Conservation (phyloP, 2,329 filamentous ascomycete genomes). For the Taxawa tesnikishii region DNA sequence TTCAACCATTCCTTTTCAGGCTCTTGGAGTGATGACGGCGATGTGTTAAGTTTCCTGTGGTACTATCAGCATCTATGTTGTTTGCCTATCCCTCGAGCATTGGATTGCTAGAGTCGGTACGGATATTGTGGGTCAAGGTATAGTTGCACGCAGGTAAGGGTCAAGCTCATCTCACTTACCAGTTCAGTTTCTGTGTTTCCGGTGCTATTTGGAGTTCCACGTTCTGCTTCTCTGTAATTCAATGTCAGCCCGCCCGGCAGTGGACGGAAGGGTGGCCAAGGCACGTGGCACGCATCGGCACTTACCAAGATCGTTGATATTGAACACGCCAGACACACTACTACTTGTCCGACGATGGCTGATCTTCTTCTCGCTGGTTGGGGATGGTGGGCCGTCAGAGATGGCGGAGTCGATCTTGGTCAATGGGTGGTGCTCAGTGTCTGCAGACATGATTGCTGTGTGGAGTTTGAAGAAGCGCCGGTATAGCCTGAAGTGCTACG, state of each 20-base stretch:
- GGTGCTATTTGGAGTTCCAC: conserved; percentile 61
- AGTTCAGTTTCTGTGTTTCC: conserved; percentile 80
- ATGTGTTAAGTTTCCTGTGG: conserved; percentile 92
- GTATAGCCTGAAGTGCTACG: no score
- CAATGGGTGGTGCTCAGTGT: conserved; percentile 41
- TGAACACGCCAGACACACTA: conserved; percentile 59
- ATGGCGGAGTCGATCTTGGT: conserved; percentile 88
- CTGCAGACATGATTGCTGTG: conserved; percentile 40
- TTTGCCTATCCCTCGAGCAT: no score
- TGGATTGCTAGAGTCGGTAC: no score
- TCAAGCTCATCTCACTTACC: conserved; percentile 47
- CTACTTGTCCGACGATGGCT: conserved; percentile 61
- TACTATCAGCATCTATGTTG: no score
- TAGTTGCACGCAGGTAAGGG: conserved; percentile 1
- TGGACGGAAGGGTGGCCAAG: no score
- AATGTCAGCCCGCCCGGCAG: conserved; percentile 19
- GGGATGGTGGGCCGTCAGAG: conserved; percentile 59
- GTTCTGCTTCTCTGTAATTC: conserved; percentile 55
- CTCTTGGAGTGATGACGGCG: conserved; percentile 61
- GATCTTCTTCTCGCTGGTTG: conserved; percentile 52
- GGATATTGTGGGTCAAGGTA: neutral
- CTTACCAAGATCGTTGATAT: conserved; percentile 78
- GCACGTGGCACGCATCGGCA: conserved; percentile 12
- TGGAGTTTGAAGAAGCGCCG: no score
- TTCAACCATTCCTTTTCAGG: conserved; percentile 78